phyloP scores from a whole-genome alignment of 108 stramenopile genomes.

The Nannochloropsis granulata region DNA sequence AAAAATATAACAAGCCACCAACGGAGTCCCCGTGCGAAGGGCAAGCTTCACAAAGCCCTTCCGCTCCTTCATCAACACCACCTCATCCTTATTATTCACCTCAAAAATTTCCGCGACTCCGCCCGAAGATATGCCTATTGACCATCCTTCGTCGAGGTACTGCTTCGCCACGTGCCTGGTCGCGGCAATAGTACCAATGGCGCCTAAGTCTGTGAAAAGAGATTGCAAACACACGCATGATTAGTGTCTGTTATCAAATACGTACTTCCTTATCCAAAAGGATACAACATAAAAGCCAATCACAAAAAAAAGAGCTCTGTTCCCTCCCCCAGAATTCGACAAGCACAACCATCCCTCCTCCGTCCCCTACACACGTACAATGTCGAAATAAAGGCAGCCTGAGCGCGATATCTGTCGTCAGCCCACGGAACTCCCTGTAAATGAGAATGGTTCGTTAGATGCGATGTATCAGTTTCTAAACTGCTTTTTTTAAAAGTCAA shows the following conservation, averaged over 20 bases:
- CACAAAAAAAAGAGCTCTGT: too few relatives aligned
- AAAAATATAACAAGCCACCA: slow-evolving; percentile 57
- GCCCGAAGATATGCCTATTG: slow-evolving; percentile 50
- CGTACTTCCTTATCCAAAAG: too few relatives aligned
- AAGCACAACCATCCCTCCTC: neutral
- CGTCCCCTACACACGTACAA: slow-evolving; percentile 2
- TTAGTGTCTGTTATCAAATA: neutral
- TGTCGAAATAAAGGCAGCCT: slow-evolving; percentile 14
- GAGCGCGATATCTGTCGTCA: slow-evolving; percentile 15
- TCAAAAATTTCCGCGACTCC: slow-evolving; percentile 74
- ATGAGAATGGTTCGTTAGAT: neutral
- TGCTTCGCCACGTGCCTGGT: neutral
- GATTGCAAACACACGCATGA: neutral
- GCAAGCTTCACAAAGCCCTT: slow-evolving; percentile 69
- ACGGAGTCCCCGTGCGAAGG: slow-evolving; percentile 50
- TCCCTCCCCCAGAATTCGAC: too few relatives aligned
- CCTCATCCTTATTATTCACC: slow-evolving; percentile 43
- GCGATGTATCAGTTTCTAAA: neutral
- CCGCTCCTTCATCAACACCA: slow-evolving; percentile 45
- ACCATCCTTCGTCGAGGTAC: slow-evolving; percentile 8
- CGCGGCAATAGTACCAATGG: neutral
- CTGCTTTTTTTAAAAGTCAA: neutral
- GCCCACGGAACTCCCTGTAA: neutral
- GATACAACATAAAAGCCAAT: too few relatives aligned
- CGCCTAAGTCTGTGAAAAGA: neutral